Conservation (phyloP, 352 stramenopile species). For the Globisporangium spinosum region DNA sequence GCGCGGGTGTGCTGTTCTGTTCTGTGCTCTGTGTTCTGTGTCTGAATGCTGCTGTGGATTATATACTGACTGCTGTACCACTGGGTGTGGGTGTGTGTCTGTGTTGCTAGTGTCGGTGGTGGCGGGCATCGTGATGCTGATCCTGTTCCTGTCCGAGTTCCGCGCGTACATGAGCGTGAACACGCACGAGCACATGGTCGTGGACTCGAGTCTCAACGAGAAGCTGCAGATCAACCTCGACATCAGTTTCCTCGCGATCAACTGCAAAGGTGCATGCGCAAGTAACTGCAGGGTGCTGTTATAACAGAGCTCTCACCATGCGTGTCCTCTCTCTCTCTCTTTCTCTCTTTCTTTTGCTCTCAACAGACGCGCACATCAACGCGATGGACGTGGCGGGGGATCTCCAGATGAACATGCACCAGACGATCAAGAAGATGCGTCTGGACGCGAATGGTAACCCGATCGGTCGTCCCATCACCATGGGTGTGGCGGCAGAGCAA, state of each 20-base stretch:
- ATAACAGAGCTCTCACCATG: not conserved
- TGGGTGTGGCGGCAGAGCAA: slow-evolving; percentile 25
- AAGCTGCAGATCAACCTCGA: slow-evolving; percentile 97
- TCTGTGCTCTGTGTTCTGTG: not conserved
- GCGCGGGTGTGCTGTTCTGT: not conserved
- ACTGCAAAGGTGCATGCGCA: slow-evolving; percentile 71
- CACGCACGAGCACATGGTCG: slow-evolving; percentile 92
- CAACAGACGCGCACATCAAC: slow-evolving; percentile 95
- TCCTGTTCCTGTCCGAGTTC: slow-evolving; percentile 92
- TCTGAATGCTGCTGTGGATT: not conserved
- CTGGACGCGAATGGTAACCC: slow-evolving; percentile 70
- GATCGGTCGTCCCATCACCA: slow-evolving; percentile 55
- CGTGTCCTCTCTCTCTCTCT: not conserved
- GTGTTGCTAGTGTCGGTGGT: slow-evolving; percentile 70
- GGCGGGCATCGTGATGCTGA: slow-evolving; percentile 80
- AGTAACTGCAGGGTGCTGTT: not conserved
- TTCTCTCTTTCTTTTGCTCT: not conserved
- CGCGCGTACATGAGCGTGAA: slow-evolving; percentile 71
- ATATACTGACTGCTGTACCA: not conserved
- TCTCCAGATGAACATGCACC: slow-evolving; percentile 95
- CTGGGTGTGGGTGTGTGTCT: not conserved
- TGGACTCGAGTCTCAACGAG: slow-evolving; percentile 94
- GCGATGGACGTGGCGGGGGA: slow-evolving; percentile 98
- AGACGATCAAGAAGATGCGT: slow-evolving; percentile 93
- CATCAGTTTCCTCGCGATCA: slow-evolving; percentile 96